phyloP scores from a whole-genome alignment of 2,329 filamentous ascomycete species.

The Camillea tinctor region DNA sequence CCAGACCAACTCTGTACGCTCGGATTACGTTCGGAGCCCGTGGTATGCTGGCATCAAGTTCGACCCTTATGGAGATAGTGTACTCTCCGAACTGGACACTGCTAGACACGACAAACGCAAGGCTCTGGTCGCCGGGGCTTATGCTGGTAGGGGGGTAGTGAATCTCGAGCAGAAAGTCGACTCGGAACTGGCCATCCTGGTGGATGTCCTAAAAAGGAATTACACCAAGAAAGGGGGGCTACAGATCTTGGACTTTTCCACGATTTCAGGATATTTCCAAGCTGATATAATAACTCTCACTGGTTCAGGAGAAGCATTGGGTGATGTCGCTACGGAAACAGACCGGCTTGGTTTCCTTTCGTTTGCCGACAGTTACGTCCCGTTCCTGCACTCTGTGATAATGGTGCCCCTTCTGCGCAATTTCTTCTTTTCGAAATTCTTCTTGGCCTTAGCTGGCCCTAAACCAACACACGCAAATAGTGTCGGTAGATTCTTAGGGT shows the following conservation, averaged over 20 bases:
- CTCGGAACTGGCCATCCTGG: conserved; percentile 21
- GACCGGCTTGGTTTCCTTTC: conserved; percentile 27
- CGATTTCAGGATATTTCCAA: conserved; percentile 25
- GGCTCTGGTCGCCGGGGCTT: conserved; percentile 25
- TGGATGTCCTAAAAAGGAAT: conserved; percentile 21
- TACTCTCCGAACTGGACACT: conserved; percentile 26
- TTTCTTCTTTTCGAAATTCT: conserved; percentile 22
- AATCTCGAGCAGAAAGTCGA: conserved; percentile 28
- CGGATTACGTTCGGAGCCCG: conserved; percentile 23
- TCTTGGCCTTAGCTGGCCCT: conserved; percentile 21
- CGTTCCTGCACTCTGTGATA: conserved; percentile 21
- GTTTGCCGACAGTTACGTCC: conserved; percentile 19
- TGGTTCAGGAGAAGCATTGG: conserved; percentile 26
- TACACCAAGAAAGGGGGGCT: conserved; percentile 11
- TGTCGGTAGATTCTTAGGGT: conserved; percentile 25
- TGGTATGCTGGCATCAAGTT: conserved; percentile 28
- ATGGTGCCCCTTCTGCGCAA: conserved; percentile 24
- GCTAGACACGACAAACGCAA: conserved; percentile 29
- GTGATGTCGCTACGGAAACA: conserved; percentile 23
- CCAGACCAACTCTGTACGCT: conserved; percentile 30
- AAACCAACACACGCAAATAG: conserved; percentile 25
- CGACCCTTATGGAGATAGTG: conserved; percentile 26
- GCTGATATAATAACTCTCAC: conserved; percentile 25
- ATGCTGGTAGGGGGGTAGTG: conserved; percentile 27
- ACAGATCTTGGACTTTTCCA: conserved; percentile 22